Evolutionary conservation across 1,284 basidiomycete species (phyloP), one percentile per base, ranked within the genome.

Genomic region (Fomitopsis pinicola): DNA sequence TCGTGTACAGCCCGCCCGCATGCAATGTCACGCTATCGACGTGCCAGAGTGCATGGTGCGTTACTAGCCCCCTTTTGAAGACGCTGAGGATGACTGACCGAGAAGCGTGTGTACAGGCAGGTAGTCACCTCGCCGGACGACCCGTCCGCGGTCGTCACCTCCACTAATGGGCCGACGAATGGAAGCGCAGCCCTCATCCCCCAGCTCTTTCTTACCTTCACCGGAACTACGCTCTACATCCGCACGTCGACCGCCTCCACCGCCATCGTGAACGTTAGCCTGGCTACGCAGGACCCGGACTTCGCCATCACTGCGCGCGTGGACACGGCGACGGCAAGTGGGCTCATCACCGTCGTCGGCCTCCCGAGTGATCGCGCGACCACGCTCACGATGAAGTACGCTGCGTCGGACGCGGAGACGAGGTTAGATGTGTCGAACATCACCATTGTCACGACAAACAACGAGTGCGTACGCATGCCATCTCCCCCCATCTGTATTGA

Each of bases 181-280:
- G 62, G 62, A 3, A 64, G 62, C n/a, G 67, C 65, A 9, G 64
- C 63, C 28, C 44, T 74, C 53, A 61, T 70, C 36, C 72, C 72
- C 44, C 72, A 74, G 60, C 61, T 74, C 22, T 74, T 72, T 62
- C 66, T 74, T 56, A 63, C 66, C 38, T 65, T 74, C 56, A 64
- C 67, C 59, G 72, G 72, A 62, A 66, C 58, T 14, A 61, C 30
- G 58, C 61, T 74, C 15, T 61, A 67, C 38, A 67, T 74, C 55
- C 65, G 58, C 60, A 72, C 72, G 2, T 71, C 72, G 0, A n/a
- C 64, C 12, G 33, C 55, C 7, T 74, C 72, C 19, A 71, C 63
- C 50, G 72, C 72, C 12, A 63, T 66, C 38, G 69, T 67, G n/a
- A 74, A 73, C 42, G 57, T 74, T 59, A 68, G 70, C 12, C 65